phyloP scores from a whole-genome alignment of 306 rosid species.

The Medicago ruthenica region DNA sequence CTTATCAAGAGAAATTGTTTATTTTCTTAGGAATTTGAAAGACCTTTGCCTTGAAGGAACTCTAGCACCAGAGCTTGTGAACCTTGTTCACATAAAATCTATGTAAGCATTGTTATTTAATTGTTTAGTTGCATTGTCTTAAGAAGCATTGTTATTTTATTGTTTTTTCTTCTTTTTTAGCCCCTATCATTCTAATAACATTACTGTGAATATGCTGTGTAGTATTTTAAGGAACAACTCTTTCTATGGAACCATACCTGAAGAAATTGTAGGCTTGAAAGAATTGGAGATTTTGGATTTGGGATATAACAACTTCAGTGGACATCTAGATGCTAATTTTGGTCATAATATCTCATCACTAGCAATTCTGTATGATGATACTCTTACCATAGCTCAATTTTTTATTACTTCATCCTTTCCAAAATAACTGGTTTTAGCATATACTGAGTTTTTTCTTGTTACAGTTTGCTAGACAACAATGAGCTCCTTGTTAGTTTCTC shows the following conservation, averaged over 20 bases:
- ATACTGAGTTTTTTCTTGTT: constrained; percentile 40
- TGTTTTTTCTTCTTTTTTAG: neutral
- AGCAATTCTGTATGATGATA: constrained; percentile 72
- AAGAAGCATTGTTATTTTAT: constrained; percentile 16
- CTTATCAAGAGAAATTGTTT: constrained; percentile 24
- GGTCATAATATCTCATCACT: constrained; percentile 61
- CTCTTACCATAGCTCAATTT: constrained; percentile 26
- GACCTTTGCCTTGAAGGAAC: constrained; percentile 87
- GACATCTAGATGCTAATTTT: constrained; percentile 64
- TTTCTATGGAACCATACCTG: constrained; percentile 72
- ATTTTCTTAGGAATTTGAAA: constrained; percentile 69
- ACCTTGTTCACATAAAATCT: constrained; percentile 72
- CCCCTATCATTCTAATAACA: neutral
- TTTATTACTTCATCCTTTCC: neutral
- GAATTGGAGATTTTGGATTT: constrained; percentile 89
- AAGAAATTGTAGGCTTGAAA: constrained; percentile 59
- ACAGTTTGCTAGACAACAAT: constrained; percentile 86
- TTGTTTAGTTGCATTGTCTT: constrained; percentile 23
- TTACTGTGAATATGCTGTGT: constrained; percentile 33
- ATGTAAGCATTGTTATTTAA: constrained; percentile 60
- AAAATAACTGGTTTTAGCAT: constrained; percentile 3
- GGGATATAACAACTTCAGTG: constrained; percentile 79
- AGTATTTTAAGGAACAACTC: constrained; percentile 87
- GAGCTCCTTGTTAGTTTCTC: constrained; percentile 61
- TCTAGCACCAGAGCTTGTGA: constrained; percentile 64